Evolutionary conservation across 208 protist species (phyloP).

Genomic region (Spironucleus salmonicida): DNA sequence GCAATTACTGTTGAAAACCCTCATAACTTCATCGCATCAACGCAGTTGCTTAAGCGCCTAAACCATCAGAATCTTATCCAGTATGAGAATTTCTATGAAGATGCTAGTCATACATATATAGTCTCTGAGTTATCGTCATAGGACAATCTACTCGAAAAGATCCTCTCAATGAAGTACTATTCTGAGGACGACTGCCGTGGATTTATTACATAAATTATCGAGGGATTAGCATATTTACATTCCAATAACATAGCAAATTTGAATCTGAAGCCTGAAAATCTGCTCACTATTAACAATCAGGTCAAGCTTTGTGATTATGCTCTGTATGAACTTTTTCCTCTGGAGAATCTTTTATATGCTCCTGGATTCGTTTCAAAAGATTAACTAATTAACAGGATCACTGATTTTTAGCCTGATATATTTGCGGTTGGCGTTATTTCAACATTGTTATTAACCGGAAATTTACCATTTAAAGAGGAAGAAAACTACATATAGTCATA

Average conservation of each 20-base stretch:
- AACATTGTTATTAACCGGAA: neutral
- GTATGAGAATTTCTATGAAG: neutral
- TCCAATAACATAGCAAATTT: conserved; percentile 10
- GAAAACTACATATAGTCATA: neutral
- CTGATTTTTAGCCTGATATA: neutral
- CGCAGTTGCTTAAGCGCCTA: neutral
- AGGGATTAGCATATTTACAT: neutral
- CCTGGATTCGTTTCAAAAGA: neutral
- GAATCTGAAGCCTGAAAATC: conserved; percentile 6
- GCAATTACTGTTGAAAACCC: too few species aligned
- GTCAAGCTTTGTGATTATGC: neutral
- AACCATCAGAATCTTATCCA: neutral
- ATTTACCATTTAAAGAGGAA: neutral
- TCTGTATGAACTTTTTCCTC: neutral
- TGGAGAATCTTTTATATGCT: neutral
- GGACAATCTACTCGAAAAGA: neutral
- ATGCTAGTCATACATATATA: neutral
- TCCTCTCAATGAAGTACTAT: neutral
- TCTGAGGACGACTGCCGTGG: conserved; percentile 8
- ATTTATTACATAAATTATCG: neutral
- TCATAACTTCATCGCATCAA: too few species aligned
- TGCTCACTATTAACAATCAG: neutral
- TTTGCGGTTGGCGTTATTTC: conserved; percentile 1
- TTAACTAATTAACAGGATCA: neutral
- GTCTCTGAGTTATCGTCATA: neutral